These are phyloP conservation scores for Lantana camara DNA, from an alignment of 257 asterid genomes.

Conservation along the genomic window DNA sequence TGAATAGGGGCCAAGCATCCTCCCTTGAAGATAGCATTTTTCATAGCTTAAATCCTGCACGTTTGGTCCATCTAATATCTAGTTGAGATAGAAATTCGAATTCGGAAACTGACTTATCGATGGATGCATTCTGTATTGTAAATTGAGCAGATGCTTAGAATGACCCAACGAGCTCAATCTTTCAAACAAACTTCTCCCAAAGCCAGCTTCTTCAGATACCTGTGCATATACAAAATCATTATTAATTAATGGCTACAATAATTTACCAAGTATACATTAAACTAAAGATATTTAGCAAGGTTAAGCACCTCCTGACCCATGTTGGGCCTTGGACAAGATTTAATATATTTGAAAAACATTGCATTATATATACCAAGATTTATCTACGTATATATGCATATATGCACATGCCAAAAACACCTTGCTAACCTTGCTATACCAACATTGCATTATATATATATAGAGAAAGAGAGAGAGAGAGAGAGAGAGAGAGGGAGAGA, in stretches of 20 bases:
- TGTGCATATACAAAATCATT: constrained; percentile 17
- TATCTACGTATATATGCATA: no score
- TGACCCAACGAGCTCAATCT: constrained; percentile 56
- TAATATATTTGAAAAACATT: no score
- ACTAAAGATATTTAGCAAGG: no score
- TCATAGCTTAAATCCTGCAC: constrained; percentile 36
- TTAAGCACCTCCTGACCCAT: no score
- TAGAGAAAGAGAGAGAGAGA: no score
- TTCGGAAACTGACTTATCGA: constrained; percentile 56
- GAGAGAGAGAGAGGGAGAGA: no score
- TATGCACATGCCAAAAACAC: no score
- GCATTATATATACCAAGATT: no score
- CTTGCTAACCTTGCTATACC: no score
- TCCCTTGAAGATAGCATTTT: constrained; percentile 42
- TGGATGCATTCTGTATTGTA: constrained; percentile 73
- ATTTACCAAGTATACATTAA: no score
- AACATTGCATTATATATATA: no score
- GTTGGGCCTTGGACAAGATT: no score
- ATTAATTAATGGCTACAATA: not conserved
- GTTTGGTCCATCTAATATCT: constrained; percentile 46
- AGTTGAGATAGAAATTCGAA: constrained; percentile 41
- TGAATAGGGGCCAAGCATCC: constrained; percentile 64
- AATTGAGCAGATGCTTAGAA: constrained; percentile 50
- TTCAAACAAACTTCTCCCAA: constrained; percentile 69
- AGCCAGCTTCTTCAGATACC: constrained; percentile 51